A percentile compares a stretch with the other conserved stretches of the same genome.
Conservation (phyloP, 495 filamentous ascomycete species). For the Platismatia glauca region DNA sequence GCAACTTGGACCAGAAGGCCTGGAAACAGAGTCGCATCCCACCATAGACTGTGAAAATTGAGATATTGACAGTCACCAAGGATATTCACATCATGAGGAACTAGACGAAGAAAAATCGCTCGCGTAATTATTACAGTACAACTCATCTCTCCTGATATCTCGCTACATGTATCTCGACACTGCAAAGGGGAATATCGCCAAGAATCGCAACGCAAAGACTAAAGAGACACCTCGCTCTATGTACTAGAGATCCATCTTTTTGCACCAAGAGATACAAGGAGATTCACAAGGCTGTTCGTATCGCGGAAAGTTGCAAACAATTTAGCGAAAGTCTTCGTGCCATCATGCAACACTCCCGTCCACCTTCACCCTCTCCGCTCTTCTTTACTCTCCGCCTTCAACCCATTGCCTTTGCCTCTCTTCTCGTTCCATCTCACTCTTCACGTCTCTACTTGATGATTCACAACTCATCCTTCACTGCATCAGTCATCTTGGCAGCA, state of each 20-base stretch:
- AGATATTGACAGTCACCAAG: no score
- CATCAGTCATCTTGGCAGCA: conserved; percentile 31
- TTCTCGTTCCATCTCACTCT: not conserved
- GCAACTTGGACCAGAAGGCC: no score
- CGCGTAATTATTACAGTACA: conserved; percentile 6
- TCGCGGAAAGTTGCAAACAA: not conserved
- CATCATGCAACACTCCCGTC: conserved; percentile 4
- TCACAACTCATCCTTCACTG: conserved; percentile 53
- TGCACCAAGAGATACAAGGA: not conserved
- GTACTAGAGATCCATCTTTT: conserved; percentile 4
- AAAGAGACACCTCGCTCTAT: conserved; percentile 3
- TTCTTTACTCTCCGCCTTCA: not conserved
- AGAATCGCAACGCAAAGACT: not conserved
- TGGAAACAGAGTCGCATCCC: no score
- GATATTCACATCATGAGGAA: not conserved
- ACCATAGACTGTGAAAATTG: no score
- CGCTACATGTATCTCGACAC: not conserved
- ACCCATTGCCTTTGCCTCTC: not conserved
- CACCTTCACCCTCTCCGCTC: not conserved
- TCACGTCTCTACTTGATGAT: not conserved
- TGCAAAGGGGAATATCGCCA: conserved; percentile 14
- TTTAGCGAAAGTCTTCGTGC: conserved; percentile 2
- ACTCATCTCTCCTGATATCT: not conserved
- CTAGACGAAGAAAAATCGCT: not conserved
- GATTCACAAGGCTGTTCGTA: not conserved